phyloP scores from a whole-genome alignment of 2,329 filamentous ascomycete genomes.

The Phyllosticta citrichinensis region DNA sequence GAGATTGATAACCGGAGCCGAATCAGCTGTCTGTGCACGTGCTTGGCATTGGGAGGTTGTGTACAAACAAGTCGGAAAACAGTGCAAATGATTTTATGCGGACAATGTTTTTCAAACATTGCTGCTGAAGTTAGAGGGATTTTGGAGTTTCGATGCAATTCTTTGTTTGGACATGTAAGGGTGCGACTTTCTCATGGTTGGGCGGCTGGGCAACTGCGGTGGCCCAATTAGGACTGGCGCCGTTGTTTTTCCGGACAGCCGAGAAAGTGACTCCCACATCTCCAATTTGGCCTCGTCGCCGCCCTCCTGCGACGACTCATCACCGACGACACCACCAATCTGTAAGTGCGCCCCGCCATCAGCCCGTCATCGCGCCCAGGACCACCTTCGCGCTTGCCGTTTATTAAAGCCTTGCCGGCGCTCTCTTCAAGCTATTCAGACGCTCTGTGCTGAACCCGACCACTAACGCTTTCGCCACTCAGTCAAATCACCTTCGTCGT shows the following conservation, averaged over 20 bases:
- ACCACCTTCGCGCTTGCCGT: not conserved
- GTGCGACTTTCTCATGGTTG: not conserved
- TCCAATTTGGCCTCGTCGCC: constrained; percentile 18
- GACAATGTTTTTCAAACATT: too few species aligned
- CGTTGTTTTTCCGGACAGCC: constrained; percentile 9
- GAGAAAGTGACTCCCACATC: constrained; percentile 15
- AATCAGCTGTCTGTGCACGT: not conserved
- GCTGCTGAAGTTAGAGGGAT: too few species aligned
- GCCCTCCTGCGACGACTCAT: constrained; percentile 21
- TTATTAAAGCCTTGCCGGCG: not conserved
- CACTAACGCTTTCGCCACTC: constrained; percentile 19
- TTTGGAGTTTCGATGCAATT: too few species aligned
- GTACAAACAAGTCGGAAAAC: too few species aligned
- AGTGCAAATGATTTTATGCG: too few species aligned
- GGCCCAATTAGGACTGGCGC: constrained; percentile 2
- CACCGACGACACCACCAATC: constrained; percentile 23
- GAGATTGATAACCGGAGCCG: not conserved
- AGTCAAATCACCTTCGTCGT: constrained; percentile 14
- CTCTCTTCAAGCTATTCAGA: not conserved
- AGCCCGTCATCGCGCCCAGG: not conserved
- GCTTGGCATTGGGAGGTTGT: too few species aligned
- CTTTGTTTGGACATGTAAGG: not conserved
- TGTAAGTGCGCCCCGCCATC: constrained; percentile 22
- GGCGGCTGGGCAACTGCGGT: not conserved
- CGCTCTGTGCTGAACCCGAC: not conserved